A percentile compares a stretch with the other conserved stretches of the same genome.
Conservation (phyloP, 768 basidiomycete species). For the Pleurotus tuoliensis region DNA sequence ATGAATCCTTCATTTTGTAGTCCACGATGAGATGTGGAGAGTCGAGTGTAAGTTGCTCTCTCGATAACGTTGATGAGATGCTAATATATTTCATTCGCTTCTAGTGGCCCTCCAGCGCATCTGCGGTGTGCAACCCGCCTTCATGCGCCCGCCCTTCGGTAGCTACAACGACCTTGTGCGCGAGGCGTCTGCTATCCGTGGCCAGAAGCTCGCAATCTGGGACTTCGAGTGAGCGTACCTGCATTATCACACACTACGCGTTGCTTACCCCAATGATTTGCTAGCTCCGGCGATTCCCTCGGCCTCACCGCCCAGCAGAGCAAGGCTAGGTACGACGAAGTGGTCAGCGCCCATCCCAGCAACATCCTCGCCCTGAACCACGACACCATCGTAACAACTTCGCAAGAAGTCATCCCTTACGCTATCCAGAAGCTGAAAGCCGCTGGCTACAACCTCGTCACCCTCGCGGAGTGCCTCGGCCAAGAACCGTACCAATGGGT, state of each 20-base stretch:
- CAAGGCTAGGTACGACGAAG: slow-evolving; percentile 23
- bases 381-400: slow-evolving; percentile 21
- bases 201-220: slow-evolving; percentile 26
- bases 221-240: slow-evolving; percentile 27
- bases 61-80: neutral
- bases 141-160: slow-evolving; percentile 37
- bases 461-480: slow-evolving; percentile 36
- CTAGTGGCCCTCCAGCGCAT: slow-evolving; percentile 26
- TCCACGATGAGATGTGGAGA: slow-evolving; percentile 20
- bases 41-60: slow-evolving; percentile 14
- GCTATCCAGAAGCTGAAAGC: slow-evolving; percentile 30
- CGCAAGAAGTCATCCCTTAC: slow-evolving; percentile 29
- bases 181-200: slow-evolving; percentile 16
- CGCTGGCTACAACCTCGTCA: slow-evolving; percentile 39
- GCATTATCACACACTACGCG: neutral
- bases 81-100: neutral
- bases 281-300: slow-evolving; percentile 34
- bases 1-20: slow-evolving; percentile 3
- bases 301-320: slow-evolving; percentile 31
- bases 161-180: slow-evolving; percentile 29
- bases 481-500: slow-evolving; percentile 29
- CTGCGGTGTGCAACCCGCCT: slow-evolving; percentile 30
- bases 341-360: slow-evolving; percentile 24
- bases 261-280: neutral
- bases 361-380: slow-evolving; percentile 40